phyloP scores from a whole-genome alignment of 352 stramenopile species.

The Globisporangium solare region DNA sequence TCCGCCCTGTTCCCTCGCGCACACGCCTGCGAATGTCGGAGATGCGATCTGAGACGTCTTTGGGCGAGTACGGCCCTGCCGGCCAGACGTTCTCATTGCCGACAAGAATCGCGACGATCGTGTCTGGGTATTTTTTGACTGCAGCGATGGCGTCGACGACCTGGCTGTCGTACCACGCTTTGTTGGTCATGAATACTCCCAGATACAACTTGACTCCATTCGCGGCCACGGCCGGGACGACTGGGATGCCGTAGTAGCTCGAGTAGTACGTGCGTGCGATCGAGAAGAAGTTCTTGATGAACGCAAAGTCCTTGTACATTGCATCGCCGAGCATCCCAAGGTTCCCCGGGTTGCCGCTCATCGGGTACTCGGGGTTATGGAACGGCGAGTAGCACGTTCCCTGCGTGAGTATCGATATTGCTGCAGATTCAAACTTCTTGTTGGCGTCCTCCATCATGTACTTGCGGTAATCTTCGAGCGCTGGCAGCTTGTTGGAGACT shows the following conservation, averaged over 20 bases:
- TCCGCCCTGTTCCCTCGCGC: conserved; percentile 22
- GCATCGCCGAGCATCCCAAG: conserved; percentile 31
- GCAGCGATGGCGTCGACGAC: conserved; percentile 39
- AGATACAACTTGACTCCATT: conserved; percentile 59
- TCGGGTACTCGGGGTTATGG: conserved; percentile 65
- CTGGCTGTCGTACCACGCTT: conserved; percentile 55
- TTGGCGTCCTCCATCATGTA: not conserved
- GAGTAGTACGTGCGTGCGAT: conserved; percentile 79
- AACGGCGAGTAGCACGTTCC: conserved; percentile 75
- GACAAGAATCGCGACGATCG: conserved; percentile 55
- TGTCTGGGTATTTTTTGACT: conserved; percentile 43
- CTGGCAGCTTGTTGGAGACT: not conserved
- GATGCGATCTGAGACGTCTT: conserved; percentile 34
- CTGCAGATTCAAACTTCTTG: conserved; percentile 14
- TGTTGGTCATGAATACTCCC: conserved; percentile 71
- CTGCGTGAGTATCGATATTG: conserved; percentile 19
- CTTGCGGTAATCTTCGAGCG: not conserved
- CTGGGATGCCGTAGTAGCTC: conserved; percentile 46
- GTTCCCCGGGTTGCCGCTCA: conserved; percentile 25
- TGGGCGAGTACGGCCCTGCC: conserved; percentile 32
- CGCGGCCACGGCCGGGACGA: conserved; percentile 36
- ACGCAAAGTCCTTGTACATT: conserved; percentile 62
- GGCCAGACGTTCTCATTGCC: conserved; percentile 74
- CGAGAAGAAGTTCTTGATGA: conserved; percentile 60
- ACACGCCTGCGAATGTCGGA: conserved; percentile 25